Base-by-base conservation (phyloP, 345 rosid species). In the Ceriops decandra region DNA sequence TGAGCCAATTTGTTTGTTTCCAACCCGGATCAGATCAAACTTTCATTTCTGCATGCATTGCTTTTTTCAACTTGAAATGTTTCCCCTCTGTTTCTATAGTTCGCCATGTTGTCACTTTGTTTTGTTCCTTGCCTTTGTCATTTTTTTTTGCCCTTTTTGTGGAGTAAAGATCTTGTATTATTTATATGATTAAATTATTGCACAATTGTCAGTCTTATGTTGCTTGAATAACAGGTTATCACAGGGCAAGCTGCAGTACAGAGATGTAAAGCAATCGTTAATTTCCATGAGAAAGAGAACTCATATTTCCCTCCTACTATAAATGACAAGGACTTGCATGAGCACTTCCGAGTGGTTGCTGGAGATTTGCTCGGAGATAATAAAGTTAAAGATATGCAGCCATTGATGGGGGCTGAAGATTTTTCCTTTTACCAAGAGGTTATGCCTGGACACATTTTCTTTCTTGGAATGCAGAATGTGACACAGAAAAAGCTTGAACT, bases 351-450 rank as follows among this genome's bases (percentile, higher is more conserved):
- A 70, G 75, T 68, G 38, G 81, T 88, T 33, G 90, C 95, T 0
- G 80, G 82, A 8, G 90, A 85, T 60, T 32, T 91, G 87, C 85
- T 93, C 17, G 97, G 97, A 20, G 38, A 0, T 26, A 62, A 77
- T 57, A 89, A 85, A 66, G 74, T 86, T 20, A 70, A 74, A 5
- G 82, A 72, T 42, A 87, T 87, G 91, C 80, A 84, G 59, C 96
- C 90, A 9, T 9, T 87, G 77, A 93, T 89, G 97, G 97, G 96
- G 60, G 78, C 96, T 17, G 98, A 93, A 74, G 98, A 91, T 72
- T 93, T 93, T 77, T 64, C 95, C 0, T 91, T 91, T 74, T 93
- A 91, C 78, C 96, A 88, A 76, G 91, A 93, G 79, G 52, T 53
- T n/a, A 64, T 86, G 7, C 95, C 98, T 4, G 98, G 97, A 20